Percentiles rank a stretch among this genome's conserved stretches.
phyloP scores from a whole-genome alignment of 75 land plant species.

The Sequoiadendron giganteum region DNA sequence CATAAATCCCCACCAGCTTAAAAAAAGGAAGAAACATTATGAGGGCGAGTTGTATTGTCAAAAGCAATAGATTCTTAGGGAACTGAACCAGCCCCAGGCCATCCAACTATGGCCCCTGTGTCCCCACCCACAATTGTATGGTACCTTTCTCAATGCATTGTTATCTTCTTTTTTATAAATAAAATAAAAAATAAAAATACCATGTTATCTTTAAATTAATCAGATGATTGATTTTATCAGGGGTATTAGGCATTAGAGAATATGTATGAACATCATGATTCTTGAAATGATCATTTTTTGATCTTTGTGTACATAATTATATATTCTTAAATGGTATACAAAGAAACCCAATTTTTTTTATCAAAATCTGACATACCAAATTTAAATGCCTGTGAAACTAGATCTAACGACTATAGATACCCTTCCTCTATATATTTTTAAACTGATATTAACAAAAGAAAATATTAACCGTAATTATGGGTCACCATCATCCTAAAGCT shows the following conservation, averaged over 20 bases:
- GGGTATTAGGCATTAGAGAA: too few species aligned
- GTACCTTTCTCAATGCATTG: neutral
- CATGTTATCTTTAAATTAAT: neutral
- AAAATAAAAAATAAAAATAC: too few species aligned
- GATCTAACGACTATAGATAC: too few species aligned
- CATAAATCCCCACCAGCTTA: neutral
- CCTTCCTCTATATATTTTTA: neutral
- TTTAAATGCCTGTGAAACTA: too few species aligned
- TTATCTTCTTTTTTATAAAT: too few species aligned
- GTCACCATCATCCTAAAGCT: conserved; percentile 7
- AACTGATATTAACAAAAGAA: neutral
- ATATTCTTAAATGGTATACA: too few species aligned
- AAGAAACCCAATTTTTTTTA: too few species aligned
- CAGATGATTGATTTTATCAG: neutral
- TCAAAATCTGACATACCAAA: too few species aligned
- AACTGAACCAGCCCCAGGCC: neutral
- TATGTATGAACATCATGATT: too few species aligned
- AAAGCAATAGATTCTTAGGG: neutral
- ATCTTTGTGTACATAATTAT: too few species aligned
- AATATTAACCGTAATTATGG: neutral
- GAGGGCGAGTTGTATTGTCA: neutral
- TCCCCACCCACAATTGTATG: neutral
- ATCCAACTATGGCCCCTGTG: neutral
- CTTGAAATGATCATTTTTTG: too few species aligned
- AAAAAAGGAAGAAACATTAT: neutral